Evolutionary conservation across 75 land plant species (phyloP).

Genomic region (Picea sitchensis): DNA sequence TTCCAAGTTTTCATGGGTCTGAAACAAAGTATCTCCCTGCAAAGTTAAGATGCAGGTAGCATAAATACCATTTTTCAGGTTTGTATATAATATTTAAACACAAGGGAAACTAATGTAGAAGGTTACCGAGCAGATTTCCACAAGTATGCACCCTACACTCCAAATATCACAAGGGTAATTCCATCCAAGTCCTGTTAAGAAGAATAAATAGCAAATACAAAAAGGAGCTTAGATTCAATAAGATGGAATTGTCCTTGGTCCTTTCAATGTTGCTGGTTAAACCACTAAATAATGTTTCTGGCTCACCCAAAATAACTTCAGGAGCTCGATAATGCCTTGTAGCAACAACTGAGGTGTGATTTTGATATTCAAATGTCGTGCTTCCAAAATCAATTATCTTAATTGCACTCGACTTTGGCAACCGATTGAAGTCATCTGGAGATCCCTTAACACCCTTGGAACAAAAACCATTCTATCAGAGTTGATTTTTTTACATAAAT

Average conservation of each 20-base stretch:
- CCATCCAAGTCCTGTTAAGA: constrained; percentile 88
- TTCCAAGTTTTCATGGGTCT: constrained; percentile 81
- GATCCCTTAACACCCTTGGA: not conserved
- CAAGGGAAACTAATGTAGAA: not conserved
- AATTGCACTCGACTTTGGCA: constrained; percentile 73
- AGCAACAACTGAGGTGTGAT: constrained; percentile 70
- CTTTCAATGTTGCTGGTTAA: not conserved
- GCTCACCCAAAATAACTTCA: constrained; percentile 79
- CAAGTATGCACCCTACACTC: constrained; percentile 94
- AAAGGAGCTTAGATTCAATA: not conserved
- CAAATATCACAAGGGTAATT: constrained; percentile 92
- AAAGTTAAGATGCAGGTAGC: not conserved
- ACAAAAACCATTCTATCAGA: not conserved
- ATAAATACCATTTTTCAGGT: not conserved
- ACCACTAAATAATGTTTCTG: not conserved
- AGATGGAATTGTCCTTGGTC: not conserved
- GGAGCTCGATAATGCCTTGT: constrained; percentile 89
- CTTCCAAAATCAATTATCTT: constrained; percentile 93
- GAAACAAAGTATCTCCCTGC: constrained; percentile 82
- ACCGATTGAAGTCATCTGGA: constrained; percentile 26
- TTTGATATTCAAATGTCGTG: constrained; percentile 64
- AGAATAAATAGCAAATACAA: not conserved
- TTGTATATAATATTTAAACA: not conserved
- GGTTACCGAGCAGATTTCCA: constrained; percentile 91
- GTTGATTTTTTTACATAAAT: not conserved